Conservation (phyloP, 805 yeast genomes). For the Kazachstania viticola region DNA sequence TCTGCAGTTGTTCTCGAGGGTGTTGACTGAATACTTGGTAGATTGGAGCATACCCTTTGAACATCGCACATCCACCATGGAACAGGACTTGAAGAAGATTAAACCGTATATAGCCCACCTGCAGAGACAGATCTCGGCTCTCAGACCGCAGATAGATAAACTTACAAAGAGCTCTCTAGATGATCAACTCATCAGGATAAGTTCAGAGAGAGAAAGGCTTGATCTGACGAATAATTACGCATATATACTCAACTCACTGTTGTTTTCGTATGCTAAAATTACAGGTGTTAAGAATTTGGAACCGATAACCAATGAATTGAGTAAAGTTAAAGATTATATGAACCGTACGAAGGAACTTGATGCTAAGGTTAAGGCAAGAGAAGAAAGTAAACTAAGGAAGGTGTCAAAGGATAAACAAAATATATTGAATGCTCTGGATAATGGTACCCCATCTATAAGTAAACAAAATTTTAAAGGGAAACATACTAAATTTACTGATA, state of each 20-base stretch:
- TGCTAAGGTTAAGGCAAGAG: slow-evolving; percentile 2
- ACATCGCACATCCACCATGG: too few species aligned
- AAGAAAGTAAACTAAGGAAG: slow-evolving; percentile 18
- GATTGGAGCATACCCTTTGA: too few species aligned
- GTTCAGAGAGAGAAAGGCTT: slow-evolving; percentile 14
- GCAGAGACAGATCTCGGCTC: slow-evolving; percentile 11
- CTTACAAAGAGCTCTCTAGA: slow-evolving; percentile 18
- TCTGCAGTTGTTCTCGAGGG: too few species aligned
- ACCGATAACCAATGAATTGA: slow-evolving; percentile 55
- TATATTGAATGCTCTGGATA: slow-evolving; percentile 17
- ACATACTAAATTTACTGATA: slow-evolving; percentile 38
- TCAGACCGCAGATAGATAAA: slow-evolving; percentile 12
- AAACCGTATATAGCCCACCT: slow-evolving; percentile 20
- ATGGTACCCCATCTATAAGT: slow-evolving; percentile 45
- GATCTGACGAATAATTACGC: slow-evolving; percentile 18
- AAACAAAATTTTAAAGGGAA: slow-evolving; percentile 40
- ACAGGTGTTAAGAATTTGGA: slow-evolving; percentile 14
- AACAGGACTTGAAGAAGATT: slow-evolving; percentile 18
- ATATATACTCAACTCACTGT: slow-evolving; percentile 21
- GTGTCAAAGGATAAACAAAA: slow-evolving; percentile 34
- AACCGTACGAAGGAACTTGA: slow-evolving; percentile 32
- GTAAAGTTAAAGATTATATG: slow-evolving; percentile 59
- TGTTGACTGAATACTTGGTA: too few species aligned
- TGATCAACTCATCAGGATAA: slow-evolving; percentile 16
- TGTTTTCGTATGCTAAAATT: slow-evolving; percentile 22